phyloP scores from a whole-genome alignment of 2,329 filamentous ascomycete genomes.

The Monilinia vaccinii-corymbosi region DNA sequence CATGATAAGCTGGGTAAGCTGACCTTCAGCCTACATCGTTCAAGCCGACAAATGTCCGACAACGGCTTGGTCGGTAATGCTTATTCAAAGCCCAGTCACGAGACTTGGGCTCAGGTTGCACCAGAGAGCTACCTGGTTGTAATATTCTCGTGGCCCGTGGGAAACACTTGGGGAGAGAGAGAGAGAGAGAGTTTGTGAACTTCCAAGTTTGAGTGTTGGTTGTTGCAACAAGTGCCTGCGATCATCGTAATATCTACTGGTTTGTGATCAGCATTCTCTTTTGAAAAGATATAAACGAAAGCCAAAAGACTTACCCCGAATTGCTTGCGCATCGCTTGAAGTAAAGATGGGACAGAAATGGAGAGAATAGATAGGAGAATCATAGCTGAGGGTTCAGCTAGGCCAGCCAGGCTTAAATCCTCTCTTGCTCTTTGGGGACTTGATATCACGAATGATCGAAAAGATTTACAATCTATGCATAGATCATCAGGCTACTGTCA shows the following conservation, averaged over 20 bases:
- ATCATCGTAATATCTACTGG: background rate
- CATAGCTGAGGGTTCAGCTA: background rate
- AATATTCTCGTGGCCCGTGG: too few species aligned
- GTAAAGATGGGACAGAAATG: background rate
- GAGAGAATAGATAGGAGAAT: background rate
- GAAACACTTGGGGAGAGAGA: background rate
- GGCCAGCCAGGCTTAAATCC: too few species aligned
- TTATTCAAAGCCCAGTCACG: background rate
- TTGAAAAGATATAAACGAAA: background rate
- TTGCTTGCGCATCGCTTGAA: background rate
- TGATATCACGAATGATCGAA: background rate
- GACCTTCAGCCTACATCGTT: background rate
- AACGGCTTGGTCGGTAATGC: background rate
- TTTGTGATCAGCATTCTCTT: background rate
- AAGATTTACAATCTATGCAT: background rate
- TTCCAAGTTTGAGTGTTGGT: background rate
- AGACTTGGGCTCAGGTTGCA: background rate
- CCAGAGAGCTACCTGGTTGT: background rate
- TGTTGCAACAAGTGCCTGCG: background rate
- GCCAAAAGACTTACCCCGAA: background rate
- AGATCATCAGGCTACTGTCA: background rate
- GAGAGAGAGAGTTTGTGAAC: too few species aligned
- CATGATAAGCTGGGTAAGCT: background rate
- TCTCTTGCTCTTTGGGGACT: background rate
- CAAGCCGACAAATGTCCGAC: background rate